Evolutionary conservation across 225 moss, liverwort and hornwort genomes (phyloP).

Genomic region (Anthoceros angustus): DNA sequence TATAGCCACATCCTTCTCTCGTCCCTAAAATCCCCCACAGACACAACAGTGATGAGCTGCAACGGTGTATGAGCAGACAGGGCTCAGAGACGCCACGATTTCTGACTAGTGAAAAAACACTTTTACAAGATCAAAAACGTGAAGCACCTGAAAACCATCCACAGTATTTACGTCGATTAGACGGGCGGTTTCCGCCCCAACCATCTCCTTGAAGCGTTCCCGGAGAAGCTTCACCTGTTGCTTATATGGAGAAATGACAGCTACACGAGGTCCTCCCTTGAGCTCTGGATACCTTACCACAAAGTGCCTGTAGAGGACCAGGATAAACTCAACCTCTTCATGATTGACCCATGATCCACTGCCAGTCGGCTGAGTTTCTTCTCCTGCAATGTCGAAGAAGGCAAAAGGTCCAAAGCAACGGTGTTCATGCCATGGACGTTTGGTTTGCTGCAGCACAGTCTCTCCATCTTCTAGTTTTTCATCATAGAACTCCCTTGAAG

Average conservation of each 20-base stretch:
- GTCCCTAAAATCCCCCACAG: constrained; percentile 38
- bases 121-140: background rate
- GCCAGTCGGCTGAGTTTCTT: constrained; percentile 78
- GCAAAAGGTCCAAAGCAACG: constrained; percentile 85
- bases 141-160: constrained; percentile 88
- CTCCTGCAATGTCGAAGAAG: constrained; percentile 70
- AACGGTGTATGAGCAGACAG: background rate
- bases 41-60: constrained; percentile 7
- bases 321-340: constrained; percentile 85
- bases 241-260: constrained; percentile 95
- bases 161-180: constrained; percentile 87
- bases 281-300: constrained; percentile 58
- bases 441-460: constrained; percentile 52
- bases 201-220: constrained; percentile 57
- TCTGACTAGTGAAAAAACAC: background rate
- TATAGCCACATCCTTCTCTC: constrained; percentile 89
- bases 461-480: constrained; percentile 60
- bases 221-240: constrained; percentile 94
- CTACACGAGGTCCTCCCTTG: constrained; percentile 55
- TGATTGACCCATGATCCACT: constrained; percentile 96
- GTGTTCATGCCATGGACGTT: constrained; percentile 93
- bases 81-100: background rate
- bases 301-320: constrained; percentile 73
- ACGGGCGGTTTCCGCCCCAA: constrained; percentile 73
- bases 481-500: constrained; percentile 81